phyloP scores from a whole-genome alignment of 176 grass and related monocot species.

The Ensete glaucum region DNA sequence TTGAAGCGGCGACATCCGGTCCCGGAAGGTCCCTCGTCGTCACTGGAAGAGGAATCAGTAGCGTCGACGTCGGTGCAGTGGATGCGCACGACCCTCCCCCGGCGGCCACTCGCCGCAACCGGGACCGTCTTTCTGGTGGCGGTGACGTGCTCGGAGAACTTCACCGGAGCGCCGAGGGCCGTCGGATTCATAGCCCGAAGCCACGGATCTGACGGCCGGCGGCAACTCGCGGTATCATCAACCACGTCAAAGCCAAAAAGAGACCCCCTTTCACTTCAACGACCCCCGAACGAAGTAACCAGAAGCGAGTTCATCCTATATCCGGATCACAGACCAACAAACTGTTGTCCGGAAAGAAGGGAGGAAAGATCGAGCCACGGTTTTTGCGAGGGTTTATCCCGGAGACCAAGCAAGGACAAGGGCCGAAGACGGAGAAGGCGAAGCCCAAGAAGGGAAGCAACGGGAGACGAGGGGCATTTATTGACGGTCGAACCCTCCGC shows the following conservation, averaged over 20 bases:
- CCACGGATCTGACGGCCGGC: background rate
- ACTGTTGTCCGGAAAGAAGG: no score
- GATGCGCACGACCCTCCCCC: slow-evolving; percentile 24
- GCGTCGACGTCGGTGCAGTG: slow-evolving; percentile 52
- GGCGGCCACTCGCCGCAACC: background rate
- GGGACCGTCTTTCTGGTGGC: background rate
- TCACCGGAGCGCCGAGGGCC: background rate
- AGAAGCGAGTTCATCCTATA: no score
- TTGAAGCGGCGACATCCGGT: slow-evolving; percentile 22
- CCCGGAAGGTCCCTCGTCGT: background rate
- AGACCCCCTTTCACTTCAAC: no score
- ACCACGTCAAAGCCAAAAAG: background rate
- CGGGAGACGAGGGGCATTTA: no score
- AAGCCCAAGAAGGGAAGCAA: no score
- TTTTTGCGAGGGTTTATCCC: no score
- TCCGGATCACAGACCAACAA: no score
- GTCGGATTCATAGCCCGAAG: background rate
- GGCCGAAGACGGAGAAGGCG: no score
- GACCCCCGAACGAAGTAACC: no score
- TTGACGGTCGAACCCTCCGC: no score
- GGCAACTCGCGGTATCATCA: slow-evolving; percentile 13
- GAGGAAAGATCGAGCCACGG: no score
- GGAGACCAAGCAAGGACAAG: no score
- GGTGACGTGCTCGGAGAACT: slow-evolving; percentile 13
- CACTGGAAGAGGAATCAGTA: slow-evolving; percentile 31